Conservation (phyloP, 345 rosid species). For the Aquilaria sinensis region DNA sequence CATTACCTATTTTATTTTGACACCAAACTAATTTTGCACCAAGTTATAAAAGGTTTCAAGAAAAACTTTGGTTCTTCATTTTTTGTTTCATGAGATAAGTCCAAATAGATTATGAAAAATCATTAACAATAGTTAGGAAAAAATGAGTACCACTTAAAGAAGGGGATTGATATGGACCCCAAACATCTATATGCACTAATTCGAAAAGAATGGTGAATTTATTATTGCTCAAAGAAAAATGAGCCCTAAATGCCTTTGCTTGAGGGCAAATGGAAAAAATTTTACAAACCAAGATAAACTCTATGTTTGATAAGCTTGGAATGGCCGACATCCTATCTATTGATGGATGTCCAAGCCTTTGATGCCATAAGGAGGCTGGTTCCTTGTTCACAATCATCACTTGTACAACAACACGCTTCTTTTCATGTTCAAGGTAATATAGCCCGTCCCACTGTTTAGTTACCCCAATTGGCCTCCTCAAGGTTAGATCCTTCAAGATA, state of each 20-base stretch:
- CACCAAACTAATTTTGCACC: not conserved
- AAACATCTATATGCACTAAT: not conserved
- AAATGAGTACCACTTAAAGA: not conserved
- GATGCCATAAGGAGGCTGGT: too few species aligned
- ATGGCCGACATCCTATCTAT: not conserved
- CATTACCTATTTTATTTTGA: not conserved
- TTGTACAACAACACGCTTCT: too few species aligned
- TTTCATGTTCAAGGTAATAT: not conserved
- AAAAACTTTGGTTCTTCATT: not conserved
- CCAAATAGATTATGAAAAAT: not conserved
- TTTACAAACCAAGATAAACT: too few species aligned
- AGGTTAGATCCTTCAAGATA: not conserved
- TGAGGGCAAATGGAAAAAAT: not conserved
- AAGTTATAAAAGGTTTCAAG: not conserved
- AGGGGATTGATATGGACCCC: not conserved
- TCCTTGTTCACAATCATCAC: too few species aligned
- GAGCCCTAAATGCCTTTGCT: not conserved
- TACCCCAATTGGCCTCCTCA: not conserved
- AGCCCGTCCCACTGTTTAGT: not conserved
- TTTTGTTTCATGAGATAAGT: not conserved
- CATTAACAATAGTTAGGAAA: not conserved
- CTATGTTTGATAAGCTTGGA: not conserved
- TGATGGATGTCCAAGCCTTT: not conserved
- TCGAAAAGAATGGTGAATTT: not conserved
- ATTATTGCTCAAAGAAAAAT: not conserved